phyloP scores from a whole-genome alignment of 2,329 filamentous ascomycete species.

The Fusarium euwallaceae region DNA sequence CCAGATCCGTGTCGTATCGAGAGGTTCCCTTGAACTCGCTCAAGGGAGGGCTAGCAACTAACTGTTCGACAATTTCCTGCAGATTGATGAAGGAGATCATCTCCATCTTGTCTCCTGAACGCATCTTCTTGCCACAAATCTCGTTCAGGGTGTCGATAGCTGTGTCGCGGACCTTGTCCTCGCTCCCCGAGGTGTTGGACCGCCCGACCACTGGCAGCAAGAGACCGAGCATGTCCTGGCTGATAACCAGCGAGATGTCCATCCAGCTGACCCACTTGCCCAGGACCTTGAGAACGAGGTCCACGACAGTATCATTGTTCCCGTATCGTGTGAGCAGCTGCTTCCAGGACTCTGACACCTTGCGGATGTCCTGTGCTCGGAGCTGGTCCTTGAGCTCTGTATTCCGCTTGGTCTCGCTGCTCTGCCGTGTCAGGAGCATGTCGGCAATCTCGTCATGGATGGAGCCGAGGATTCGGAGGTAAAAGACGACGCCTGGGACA shows the following conservation, averaged over 20 bases:
- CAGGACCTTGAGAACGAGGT: constrained; percentile 91
- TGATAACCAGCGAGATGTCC: constrained; percentile 93
- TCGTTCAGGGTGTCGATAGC: constrained; percentile 96
- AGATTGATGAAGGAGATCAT: constrained; percentile 94
- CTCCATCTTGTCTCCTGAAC: constrained; percentile 89
- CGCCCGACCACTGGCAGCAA: constrained; percentile 91
- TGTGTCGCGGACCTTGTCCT: constrained; percentile 88
- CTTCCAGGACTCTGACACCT: constrained; percentile 91
- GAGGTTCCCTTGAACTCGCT: constrained; percentile 83
- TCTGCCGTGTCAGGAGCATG: constrained; percentile 83
- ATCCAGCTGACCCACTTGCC: constrained; percentile 99
- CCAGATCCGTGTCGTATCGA: constrained; percentile 94
- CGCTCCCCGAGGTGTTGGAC: constrained; percentile 69
- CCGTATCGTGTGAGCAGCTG: constrained; percentile 86
- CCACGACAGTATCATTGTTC: constrained; percentile 79
- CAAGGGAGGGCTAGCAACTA: constrained; percentile 86
- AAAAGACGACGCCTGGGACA: constrained; percentile 81
- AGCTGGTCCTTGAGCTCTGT: constrained; percentile 92
- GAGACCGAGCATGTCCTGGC: constrained; percentile 85
- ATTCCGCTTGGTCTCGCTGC: constrained; percentile 85
- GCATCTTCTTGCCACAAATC: constrained; percentile 99
- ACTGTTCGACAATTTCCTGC: constrained; percentile 84
- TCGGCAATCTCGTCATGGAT: constrained; percentile 99
- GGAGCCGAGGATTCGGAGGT: constrained; percentile 87
- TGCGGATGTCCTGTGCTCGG: constrained; percentile 86